A percentile compares a stretch with the other conserved stretches of the same genome.
phyloP scores from a whole-genome alignment of 2,329 filamentous ascomycete species.

The Colletotrichum trifolii region DNA sequence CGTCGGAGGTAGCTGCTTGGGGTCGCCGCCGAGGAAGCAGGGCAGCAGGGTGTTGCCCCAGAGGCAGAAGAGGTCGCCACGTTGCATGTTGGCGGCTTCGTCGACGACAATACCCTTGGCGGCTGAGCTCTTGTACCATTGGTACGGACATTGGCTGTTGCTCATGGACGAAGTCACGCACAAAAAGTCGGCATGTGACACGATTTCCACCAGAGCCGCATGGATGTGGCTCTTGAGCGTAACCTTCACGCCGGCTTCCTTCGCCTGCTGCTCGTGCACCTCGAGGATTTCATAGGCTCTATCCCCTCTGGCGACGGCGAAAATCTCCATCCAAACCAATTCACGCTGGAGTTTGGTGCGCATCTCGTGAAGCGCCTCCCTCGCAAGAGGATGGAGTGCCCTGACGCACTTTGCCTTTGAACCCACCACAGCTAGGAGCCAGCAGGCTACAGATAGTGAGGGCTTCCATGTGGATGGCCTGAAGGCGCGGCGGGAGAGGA shows the following conservation, averaged over 20 bases:
- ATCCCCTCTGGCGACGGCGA: too few species aligned
- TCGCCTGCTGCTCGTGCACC: too few species aligned
- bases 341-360: not conserved
- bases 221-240: too few species aligned
- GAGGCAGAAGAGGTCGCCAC: slow-evolving; percentile 39
- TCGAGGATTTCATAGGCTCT: too few species aligned
- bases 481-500: not conserved
- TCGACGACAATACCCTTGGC: slow-evolving; percentile 39
- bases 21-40: slow-evolving; percentile 39
- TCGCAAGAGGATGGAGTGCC: not conserved
- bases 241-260: too few species aligned
- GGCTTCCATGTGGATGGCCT: not conserved
- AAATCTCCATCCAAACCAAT: too few species aligned
- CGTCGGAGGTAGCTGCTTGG: slow-evolving; percentile 34
- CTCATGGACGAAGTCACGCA: not conserved
- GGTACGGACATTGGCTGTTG: not conserved
- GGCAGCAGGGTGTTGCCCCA: slow-evolving; percentile 41
- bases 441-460: not conserved
- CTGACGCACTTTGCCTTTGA: not conserved
- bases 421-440: not conserved
- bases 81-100: slow-evolving; percentile 39
- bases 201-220: not conserved
- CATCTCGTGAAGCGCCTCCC: not conserved
- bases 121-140: not conserved
- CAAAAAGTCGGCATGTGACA: slow-evolving; percentile 13